A percentile compares a stretch with the other conserved stretches of the same genome.
These are phyloP conservation scores for Globisporangium sylvaticum DNA, from an alignment of 352 stramenopile genomes.

Conservation along the genomic window DNA sequence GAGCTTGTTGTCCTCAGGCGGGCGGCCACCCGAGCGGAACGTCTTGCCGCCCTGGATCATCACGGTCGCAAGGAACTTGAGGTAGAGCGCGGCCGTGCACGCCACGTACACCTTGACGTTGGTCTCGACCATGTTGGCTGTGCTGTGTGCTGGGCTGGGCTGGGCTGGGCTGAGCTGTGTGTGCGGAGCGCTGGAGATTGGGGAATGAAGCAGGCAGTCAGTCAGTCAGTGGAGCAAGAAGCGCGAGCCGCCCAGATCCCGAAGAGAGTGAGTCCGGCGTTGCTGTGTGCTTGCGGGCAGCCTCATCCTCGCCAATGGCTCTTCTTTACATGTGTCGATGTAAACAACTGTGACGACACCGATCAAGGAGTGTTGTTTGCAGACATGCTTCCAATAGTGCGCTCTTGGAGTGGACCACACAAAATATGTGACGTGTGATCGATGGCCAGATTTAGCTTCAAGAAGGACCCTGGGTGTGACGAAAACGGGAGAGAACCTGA, in stretches of 20 bases:
- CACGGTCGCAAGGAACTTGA: conserved; percentile 58
- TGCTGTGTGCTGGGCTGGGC: neutral
- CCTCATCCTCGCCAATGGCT: neutral
- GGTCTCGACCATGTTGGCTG: conserved; percentile 2
- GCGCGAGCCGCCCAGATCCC: too few species aligned
- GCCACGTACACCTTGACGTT: conserved; percentile 23
- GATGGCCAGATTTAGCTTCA: too few species aligned
- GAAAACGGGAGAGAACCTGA: too few species aligned
- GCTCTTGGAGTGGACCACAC: too few species aligned
- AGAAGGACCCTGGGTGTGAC: too few species aligned
- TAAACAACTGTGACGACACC: neutral
- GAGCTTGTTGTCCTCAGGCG: conserved; percentile 52
- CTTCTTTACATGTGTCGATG: neutral
- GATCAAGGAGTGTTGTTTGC: too few species aligned
- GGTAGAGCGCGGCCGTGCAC: conserved; percentile 40
- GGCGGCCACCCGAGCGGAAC: conserved; percentile 40
- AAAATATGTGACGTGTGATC: too few species aligned
- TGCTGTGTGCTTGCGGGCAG: neutral
- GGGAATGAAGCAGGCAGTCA: neutral
- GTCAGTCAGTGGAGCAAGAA: too few species aligned
- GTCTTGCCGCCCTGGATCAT: conserved; percentile 50
- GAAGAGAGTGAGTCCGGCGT: neutral
- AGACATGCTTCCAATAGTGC: too few species aligned
- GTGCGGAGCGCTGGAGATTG: neutral
- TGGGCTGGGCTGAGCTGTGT: too few species aligned